These are phyloP conservation scores for Arthrocladium fulminans DNA, from an alignment of 2,329 filamentous ascomycete species.

Conservation along the genomic window DNA sequence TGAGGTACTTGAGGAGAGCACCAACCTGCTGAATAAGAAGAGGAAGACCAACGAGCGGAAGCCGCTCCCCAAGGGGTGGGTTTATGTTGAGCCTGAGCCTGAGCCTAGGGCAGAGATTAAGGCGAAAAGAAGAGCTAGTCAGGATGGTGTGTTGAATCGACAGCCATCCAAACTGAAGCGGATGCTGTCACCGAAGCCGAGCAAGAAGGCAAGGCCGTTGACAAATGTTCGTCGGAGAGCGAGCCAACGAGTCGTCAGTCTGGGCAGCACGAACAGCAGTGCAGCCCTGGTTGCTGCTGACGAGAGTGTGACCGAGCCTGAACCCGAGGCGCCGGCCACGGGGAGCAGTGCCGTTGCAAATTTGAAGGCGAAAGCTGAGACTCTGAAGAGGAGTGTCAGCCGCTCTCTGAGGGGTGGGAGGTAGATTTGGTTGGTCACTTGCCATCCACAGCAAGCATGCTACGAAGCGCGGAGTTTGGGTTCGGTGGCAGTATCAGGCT, in stretches of 20 bases:
- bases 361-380: constrained; percentile 18
- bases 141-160: neutral
- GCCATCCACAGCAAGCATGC: neutral
- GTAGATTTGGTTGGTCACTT: neutral
- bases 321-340: constrained; percentile 1
- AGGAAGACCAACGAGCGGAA: neutral
- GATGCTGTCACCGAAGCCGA: constrained; percentile 1
- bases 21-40: constrained; percentile 17
- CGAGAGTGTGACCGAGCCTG: too few species aligned
- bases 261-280: neutral
- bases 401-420: constrained; percentile 14
- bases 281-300: neutral
- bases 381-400: constrained; percentile 17
- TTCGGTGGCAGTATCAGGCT: neutral
- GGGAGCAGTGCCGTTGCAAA: constrained; percentile 13
- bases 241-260: neutral
- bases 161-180: constrained; percentile 4
- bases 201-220: neutral
- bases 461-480: neutral
- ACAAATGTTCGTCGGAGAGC: neutral
- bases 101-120: constrained; percentile 1
- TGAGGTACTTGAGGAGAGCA: constrained; percentile 17
- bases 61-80: constrained; percentile 5
- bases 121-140: neutral
- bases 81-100: neutral